Evolutionary conservation across 2,329 filamentous ascomycete species (phyloP), one percentile per base, ranked within the genome.

Genomic region (Alternaria brassicicola): DNA sequence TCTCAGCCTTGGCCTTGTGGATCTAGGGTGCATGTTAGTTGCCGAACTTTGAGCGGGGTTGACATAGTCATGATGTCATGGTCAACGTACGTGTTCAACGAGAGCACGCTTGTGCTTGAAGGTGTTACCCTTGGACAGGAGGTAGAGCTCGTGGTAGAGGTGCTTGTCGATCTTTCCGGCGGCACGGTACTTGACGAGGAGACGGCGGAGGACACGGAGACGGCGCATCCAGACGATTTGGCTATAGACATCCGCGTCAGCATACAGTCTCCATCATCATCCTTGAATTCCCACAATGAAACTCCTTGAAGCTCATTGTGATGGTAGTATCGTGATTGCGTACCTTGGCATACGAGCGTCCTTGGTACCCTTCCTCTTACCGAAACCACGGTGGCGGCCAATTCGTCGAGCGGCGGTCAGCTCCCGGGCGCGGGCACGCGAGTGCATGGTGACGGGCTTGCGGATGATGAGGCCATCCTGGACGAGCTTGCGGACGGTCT

Each of bases 61-160:
- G 65, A 67, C 53, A 60, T 58, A 70, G 58, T 75, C 67, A 76
- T 78, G 71, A 76, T 76, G 71, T 76, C 72, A 76, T 75, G 62
- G 57, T 57, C 55, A 54, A 92, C 95, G 80, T 96, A 99, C 95
- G 87, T 99, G 95, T 89, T 99, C 95, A 82, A 99, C 93, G 78
- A 99, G 90, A 80, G 93, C 95, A 85, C 95, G 91, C 93, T 98
- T 99, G 92, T 99, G 95, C 93, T 99, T 99, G 91, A 99, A 99
- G 83, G 95, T 94, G 90, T 99, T 99, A 96, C 95, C 96, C 93
- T 99, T 99, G 90, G 91, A 95, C 82, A 96, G 87, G 85, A 97
- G 95, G 89, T 99, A 99, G 75, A 99, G 92, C 87, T 98, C 93
- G 89, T 99, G 95, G 89, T 99, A 99, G 66, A 99, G 93, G 88